Evolutionary conservation across 192 early-diverging fungal genomes (phyloP).

Genomic region (Lunasporangiospora selenospora): DNA sequence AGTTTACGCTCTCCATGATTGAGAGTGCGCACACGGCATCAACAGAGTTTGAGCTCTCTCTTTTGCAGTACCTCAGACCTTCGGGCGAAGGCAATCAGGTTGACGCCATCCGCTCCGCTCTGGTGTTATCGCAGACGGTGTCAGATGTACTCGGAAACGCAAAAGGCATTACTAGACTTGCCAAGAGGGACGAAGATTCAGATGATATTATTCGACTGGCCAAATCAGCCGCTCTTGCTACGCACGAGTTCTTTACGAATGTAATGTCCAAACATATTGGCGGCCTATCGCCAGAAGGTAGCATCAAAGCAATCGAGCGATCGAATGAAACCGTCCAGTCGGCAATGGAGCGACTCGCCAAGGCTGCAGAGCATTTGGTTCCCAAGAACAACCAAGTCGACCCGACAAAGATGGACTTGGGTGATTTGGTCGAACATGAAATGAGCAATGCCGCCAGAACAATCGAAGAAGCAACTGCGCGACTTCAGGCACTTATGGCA

Average conservation of each 20-base stretch:
- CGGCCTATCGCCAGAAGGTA: conserved; percentile 63
- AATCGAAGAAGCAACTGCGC: conserved; percentile 89
- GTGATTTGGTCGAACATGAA: conserved; percentile 90
- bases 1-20: conserved; percentile 91
- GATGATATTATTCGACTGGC: conserved; percentile 80
- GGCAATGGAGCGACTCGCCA: conserved; percentile 73
- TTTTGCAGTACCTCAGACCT: conserved; percentile 44
- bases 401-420: conserved; percentile 73
- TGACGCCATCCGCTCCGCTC: conserved; percentile 81
- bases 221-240: conserved; percentile 67
- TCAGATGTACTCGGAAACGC: conserved; percentile 84
- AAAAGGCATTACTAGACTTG: conserved; percentile 89
- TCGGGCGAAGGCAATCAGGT: conserved; percentile 71
- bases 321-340: conserved; percentile 81
- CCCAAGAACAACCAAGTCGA: conserved; percentile 58
- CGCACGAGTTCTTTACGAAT: conserved; percentile 86
- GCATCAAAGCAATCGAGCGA: conserved; percentile 77
- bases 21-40: conserved; percentile 80
- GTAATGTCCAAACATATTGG: conserved; percentile 82
- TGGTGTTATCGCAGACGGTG: conserved; percentile 81
- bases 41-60: conserved; percentile 59
- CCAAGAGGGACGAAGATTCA: conserved; percentile 76
- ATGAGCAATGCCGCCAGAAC: conserved; percentile 92
- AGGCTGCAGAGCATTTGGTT: conserved; percentile 79
- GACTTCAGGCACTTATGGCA: conserved; percentile 81